These are phyloP conservation scores for Juglanconis oblonga DNA, from an alignment of 2,329 filamentous ascomycete genomes.

Conservation along the genomic window DNA sequence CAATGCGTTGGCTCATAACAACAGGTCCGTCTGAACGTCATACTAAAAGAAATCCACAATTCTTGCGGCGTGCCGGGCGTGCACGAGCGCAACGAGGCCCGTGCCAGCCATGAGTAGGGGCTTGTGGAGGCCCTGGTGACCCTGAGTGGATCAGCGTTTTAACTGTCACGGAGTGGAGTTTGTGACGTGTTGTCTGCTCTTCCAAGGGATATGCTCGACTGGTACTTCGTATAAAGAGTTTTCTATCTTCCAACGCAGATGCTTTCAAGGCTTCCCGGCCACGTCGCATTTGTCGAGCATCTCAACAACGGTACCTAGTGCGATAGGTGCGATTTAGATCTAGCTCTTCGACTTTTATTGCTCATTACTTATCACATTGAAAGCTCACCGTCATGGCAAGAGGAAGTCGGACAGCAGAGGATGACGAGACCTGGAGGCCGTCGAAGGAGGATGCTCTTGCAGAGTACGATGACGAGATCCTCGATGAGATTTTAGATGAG, in stretches of 20 bases:
- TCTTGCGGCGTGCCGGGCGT: not conserved
- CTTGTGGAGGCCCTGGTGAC: slow-evolving; percentile 11
- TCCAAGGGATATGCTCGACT: not conserved
- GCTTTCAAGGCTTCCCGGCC: not conserved
- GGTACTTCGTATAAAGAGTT: not conserved
- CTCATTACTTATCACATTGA: not conserved
- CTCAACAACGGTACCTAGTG: not conserved
- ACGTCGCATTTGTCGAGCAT: not conserved
- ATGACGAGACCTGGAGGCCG: slow-evolving; percentile 11
- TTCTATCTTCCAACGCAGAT: not conserved
- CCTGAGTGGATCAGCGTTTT: slow-evolving; percentile 7
- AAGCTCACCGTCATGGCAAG: slow-evolving; percentile 2
- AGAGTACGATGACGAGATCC: slow-evolving; percentile 5
- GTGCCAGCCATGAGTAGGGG: slow-evolving; percentile 5
- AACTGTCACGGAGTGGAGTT: slow-evolving; percentile 3
- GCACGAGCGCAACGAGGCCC: not conserved
- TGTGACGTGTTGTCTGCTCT: slow-evolving; percentile 10
- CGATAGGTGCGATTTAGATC: too few relatives aligned
- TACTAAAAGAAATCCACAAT: not conserved
- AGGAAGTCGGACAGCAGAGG: slow-evolving; percentile 9
- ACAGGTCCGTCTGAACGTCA: not conserved
- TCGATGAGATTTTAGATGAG: slow-evolving; percentile 2
- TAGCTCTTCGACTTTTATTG: not conserved
- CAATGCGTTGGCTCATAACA: not conserved
- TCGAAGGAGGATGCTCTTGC: slow-evolving; percentile 10